These are phyloP conservation scores for Aspergillus arachidicola DNA, from an alignment of 2,329 filamentous ascomycete species.

Conservation along the genomic window DNA sequence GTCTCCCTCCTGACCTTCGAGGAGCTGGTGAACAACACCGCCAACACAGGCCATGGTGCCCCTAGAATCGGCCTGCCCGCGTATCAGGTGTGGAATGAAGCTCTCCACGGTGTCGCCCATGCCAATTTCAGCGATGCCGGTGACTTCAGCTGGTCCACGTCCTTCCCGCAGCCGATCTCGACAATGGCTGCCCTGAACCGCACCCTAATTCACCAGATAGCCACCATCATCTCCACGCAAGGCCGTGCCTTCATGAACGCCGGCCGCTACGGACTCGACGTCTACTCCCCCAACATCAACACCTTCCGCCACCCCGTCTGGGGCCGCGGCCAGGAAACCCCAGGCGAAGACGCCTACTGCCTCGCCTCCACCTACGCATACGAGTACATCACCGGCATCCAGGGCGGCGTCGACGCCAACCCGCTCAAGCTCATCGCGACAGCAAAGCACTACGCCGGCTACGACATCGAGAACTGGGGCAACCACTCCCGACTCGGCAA, in stretches of 20 bases:
- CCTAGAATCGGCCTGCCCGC: constrained; percentile 58
- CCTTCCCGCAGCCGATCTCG: constrained; percentile 66
- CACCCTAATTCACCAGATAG: constrained; percentile 60
- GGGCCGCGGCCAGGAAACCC: constrained; percentile 64
- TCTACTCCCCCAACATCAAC: constrained; percentile 66
- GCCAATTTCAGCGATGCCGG: constrained; percentile 57
- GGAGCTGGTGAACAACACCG: constrained; percentile 60
- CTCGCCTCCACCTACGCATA: constrained; percentile 54
- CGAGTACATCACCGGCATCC: constrained; percentile 57
- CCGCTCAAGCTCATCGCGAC: constrained; percentile 51
- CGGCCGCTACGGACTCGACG: constrained; percentile 46
- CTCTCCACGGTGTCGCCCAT: constrained; percentile 65
- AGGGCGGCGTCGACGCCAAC: constrained; percentile 48
- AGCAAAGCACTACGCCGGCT: constrained; percentile 63
- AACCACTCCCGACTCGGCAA: constrained; percentile 53
- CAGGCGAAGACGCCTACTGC: constrained; percentile 59
- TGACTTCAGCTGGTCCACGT: constrained; percentile 63
- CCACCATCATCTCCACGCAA: constrained; percentile 58
- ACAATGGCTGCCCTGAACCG: constrained; percentile 67
- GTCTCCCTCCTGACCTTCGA: constrained; percentile 54
- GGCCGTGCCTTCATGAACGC: constrained; percentile 67
- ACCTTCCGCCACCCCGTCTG: constrained; percentile 65
- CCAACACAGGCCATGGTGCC: constrained; percentile 53
- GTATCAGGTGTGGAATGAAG: constrained; percentile 64
- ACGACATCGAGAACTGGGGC: constrained; percentile 57